Base-by-base conservation (phyloP, 176 grass and related monocot genomes). In the Phragmites australis region DNA sequence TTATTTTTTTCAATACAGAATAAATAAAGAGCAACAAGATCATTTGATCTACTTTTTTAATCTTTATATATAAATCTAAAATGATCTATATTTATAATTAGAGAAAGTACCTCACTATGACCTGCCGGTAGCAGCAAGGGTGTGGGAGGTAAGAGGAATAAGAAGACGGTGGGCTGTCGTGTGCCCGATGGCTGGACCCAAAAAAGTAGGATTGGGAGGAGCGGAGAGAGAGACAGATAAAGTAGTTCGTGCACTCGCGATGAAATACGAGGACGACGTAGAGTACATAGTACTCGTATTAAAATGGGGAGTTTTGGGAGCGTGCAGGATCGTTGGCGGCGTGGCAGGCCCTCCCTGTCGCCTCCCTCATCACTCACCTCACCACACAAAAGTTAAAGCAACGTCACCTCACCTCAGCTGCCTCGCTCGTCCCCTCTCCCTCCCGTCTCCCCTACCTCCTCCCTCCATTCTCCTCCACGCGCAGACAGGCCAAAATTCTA, bases 241-340 rank as follows among this genome's bases (percentile, higher is more conserved):
- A 19, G 75, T 41, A 41, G 63, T 21, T 14, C 0, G 71, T 74
- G 55, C 71, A 59, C 34, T 29, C 9, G 39, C 5, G 23, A 60
- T 26, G 74, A 62, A 61, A 62, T 62, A 60, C 53, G 56, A 46
- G 27, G 27, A 10, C 14, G 53, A 29, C 3, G 53, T 44, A 25
- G 32, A 75, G 22, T 43, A 42, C 1, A 43, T 46, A 50, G 17
- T 64, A n/a, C n/a, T n/a, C n/a, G n/a, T n/a, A 89, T 34, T 91
- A 84, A 93, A 89, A 87, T 72, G 32, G 77, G 25, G 67, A 1
- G 66, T 72, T 79, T 81, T 79, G 84, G 89, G 75, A 55, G 78
- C 53, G 68, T 80, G 89, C 84, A 90, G 86, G 82, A 83, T 89
- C 92, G 75, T 84, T 93, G 94, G 94, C 91, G 91, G 94, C 91